phyloP scores from a whole-genome alignment of 1,284 basidiomycete species.

The Irpex lacteus region DNA sequence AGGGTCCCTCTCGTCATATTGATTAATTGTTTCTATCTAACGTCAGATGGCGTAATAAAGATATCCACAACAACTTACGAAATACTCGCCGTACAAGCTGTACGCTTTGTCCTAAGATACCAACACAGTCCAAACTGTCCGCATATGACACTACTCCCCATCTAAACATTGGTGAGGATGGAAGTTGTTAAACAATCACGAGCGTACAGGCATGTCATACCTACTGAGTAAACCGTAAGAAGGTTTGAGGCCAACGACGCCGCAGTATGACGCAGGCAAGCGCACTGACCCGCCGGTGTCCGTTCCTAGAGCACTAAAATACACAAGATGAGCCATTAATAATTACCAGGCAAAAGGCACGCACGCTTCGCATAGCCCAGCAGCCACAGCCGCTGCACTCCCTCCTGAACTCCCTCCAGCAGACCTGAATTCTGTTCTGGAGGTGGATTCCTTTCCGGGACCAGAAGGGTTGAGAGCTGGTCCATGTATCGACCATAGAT shows the following conservation, averaged over 20 bases:
- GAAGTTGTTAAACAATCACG: neutral
- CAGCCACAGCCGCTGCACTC: conserved; percentile 79
- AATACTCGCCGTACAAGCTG: conserved; percentile 38
- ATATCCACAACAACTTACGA: conserved; percentile 58
- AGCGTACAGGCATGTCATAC: conserved; percentile 31
- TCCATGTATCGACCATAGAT: conserved; percentile 67
- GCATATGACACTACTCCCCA: conserved; percentile 94
- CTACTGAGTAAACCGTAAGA: conserved; percentile 91
- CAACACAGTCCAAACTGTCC: conserved; percentile 94
- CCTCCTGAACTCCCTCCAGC: conserved; percentile 86
- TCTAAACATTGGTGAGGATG: conserved; percentile 36
- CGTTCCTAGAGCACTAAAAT: conserved; percentile 80
- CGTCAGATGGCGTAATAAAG: neutral
- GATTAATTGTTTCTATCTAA: conserved; percentile 56
- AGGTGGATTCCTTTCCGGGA: conserved; percentile 21
- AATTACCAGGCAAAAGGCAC: conserved; percentile 25
- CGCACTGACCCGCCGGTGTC: conserved; percentile 96
- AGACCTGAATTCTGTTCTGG: conserved; percentile 47
- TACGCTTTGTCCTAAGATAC: conserved; percentile 67
- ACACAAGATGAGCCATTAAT: neutral
- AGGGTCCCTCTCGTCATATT: conserved; percentile 76
- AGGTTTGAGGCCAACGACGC: conserved; percentile 90
- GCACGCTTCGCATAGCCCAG: conserved; percentile 78
- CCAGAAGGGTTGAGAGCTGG: conserved; percentile 75
- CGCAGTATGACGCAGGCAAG: conserved; percentile 92